Conservation (phyloP, 495 filamentous ascomycete species). For the Hypoxylon lienhwacheense region DNA sequence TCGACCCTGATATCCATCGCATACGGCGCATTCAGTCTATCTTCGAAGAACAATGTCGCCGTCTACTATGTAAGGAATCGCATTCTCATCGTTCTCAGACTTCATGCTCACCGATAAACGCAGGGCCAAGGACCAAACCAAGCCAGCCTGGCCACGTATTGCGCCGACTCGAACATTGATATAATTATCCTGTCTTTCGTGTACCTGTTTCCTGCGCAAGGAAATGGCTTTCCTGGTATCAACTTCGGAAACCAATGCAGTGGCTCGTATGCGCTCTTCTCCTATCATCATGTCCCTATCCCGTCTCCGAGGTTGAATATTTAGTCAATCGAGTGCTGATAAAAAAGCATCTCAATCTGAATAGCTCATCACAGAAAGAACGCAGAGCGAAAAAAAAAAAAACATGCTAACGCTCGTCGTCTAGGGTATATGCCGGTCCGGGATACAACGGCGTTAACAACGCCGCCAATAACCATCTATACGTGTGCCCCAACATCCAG, state of each 20-base stretch:
- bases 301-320: no score
- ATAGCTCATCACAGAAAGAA: no score
- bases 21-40: conserved; percentile 21
- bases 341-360: no score
- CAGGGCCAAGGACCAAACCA: conserved; percentile 54
- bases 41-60: conserved; percentile 49
- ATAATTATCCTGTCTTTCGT: conserved; percentile 71
- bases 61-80: conserved; percentile 52
- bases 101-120: conserved; percentile 5
- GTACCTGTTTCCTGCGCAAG: conserved; percentile 61
- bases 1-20: conserved; percentile 8
- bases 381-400: no score
- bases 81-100: not conserved
- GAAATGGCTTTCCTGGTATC: conserved; percentile 57
- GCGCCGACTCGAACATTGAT: conserved; percentile 60
- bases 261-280: conserved; percentile 25
- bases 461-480: conserved; percentile 30
- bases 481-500: conserved; percentile 40
- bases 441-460: conserved; percentile 37
- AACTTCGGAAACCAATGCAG: conserved; percentile 72
- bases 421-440: conserved; percentile 35
- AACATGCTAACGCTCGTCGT: not conserved
- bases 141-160: conserved; percentile 56
- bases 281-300: no score
- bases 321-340: no score